Evolutionary conservation across 768 basidiomycete species (phyloP).

Genomic region (Suillus americanus): DNA sequence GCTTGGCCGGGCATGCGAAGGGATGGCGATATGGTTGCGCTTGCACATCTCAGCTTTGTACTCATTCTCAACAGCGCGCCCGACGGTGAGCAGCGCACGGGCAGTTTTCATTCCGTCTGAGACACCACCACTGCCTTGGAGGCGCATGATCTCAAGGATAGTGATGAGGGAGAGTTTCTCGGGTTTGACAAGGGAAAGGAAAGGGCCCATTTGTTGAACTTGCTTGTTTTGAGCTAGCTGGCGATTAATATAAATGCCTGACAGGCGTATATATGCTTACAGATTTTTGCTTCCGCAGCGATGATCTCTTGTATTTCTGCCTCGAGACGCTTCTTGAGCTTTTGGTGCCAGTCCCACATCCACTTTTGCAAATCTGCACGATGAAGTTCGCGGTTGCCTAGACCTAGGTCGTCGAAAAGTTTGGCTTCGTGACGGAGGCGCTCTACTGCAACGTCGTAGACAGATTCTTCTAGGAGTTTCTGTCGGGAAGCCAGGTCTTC

Average conservation of each 20-base stretch:
- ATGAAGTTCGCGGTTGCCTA: constrained; percentile 46
- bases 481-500: constrained; percentile 75
- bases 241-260: not conserved
- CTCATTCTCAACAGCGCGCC: constrained; percentile 85
- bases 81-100: constrained; percentile 75
- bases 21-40: constrained; percentile 55
- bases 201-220: constrained; percentile 53
- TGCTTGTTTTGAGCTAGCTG: constrained; percentile 5
- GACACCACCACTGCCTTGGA: constrained; percentile 77
- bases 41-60: constrained; percentile 83
- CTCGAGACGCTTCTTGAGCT: constrained; percentile 51
- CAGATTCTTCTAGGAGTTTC: constrained; percentile 79
- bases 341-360: constrained; percentile 87
- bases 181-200: constrained; percentile 70
- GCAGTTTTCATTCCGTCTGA: constrained; percentile 88
- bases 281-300: constrained; percentile 31
- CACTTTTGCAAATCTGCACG: constrained; percentile 59
- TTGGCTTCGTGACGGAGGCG: constrained; percentile 66
- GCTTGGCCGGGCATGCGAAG: constrained; percentile 29
- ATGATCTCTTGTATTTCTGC: constrained; percentile 50
- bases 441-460: constrained; percentile 78
- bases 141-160: constrained; percentile 84
- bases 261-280: constrained; percentile 17
- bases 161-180: constrained; percentile 85
- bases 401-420: constrained; percentile 54